These are phyloP conservation scores for Graphilbum ipis-grandicollis DNA, from an alignment of 2,329 filamentous ascomycete genomes.

Conservation along the genomic window DNA sequence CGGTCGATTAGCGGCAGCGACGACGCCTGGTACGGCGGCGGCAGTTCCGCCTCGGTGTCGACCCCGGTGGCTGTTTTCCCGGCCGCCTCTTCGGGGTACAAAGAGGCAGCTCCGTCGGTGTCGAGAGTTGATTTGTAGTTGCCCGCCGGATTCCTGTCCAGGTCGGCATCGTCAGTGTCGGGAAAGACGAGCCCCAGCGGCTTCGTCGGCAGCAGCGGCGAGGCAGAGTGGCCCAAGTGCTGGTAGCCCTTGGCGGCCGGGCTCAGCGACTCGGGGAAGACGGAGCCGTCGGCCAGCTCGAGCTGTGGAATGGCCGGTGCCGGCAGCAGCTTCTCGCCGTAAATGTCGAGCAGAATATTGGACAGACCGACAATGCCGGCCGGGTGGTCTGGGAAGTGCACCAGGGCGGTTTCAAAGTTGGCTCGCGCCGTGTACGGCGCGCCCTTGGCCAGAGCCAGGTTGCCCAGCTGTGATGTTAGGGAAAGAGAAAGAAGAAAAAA, in stretches of 20 bases:
- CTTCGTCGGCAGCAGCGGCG: slow-evolving; percentile 19
- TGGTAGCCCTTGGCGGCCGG: slow-evolving; percentile 4
- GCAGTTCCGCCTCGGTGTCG: slow-evolving; percentile 7
- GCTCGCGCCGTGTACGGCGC: slow-evolving; percentile 52
- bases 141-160: no score
- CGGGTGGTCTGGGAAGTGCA: slow-evolving; percentile 64
- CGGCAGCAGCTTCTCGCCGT: slow-evolving; percentile 49
- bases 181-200: slow-evolving; percentile 27
- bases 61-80: neutral
- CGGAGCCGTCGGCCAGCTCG: slow-evolving; percentile 15
- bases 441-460: slow-evolving; percentile 44
- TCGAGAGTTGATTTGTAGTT: no score
- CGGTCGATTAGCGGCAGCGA: slow-evolving; percentile 60
- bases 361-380: slow-evolving; percentile 67
- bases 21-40: slow-evolving; percentile 35
- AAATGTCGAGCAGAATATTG: slow-evolving; percentile 74
- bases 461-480: slow-evolving; percentile 37
- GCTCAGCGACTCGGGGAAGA: slow-evolving; percentile 9
- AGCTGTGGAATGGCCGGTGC: slow-evolving; percentile 33
- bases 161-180: neutral
- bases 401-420: slow-evolving; percentile 68
- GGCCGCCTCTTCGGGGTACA: neutral
- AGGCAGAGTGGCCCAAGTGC: neutral
- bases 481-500: neutral
- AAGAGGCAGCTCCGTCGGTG: no score